These are phyloP conservation scores for Colletotrichum melonis DNA, from an alignment of 2,329 filamentous ascomycete genomes.

Conservation along the genomic window DNA sequence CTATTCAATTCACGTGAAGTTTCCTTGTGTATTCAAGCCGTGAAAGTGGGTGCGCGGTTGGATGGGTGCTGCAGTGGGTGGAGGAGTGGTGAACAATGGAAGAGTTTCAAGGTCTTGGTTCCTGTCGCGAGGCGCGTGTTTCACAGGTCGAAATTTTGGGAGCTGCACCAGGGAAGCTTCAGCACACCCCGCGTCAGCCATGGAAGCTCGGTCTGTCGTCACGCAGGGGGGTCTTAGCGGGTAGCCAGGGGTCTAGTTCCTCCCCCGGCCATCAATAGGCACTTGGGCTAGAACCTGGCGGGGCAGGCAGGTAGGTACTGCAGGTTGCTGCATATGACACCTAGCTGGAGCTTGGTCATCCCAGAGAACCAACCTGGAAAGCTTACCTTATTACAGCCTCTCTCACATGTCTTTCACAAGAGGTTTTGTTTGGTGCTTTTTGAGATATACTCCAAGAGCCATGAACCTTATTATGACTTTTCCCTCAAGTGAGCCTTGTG, in stretches of 20 bases:
- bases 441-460: not conserved
- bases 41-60: not conserved
- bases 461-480: not conserved
- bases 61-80: not conserved
- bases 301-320: constrained; percentile 6
- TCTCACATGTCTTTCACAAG: no score
- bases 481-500: not conserved
- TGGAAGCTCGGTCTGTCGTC: constrained; percentile 6
- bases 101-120: not conserved
- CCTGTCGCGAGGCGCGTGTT: constrained; percentile 19
- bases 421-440: not conserved
- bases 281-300: not conserved
- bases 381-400: not conserved
- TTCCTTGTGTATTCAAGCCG: constrained; percentile 22
- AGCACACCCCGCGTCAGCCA: constrained; percentile 21
- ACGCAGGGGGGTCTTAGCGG: constrained; percentile 12
- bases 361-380: not conserved
- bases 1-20: not conserved
- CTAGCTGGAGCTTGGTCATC: not conserved
- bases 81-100: not conserved
- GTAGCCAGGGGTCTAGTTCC: constrained; percentile 18
- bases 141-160: constrained; percentile 20
- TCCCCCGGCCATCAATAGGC: not conserved
- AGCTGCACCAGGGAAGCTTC: constrained; percentile 19
- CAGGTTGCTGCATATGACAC: not conserved